Evolutionary conservation across 441 rosid genomes (phyloP).

Genomic region (Gossypium aridum): DNA sequence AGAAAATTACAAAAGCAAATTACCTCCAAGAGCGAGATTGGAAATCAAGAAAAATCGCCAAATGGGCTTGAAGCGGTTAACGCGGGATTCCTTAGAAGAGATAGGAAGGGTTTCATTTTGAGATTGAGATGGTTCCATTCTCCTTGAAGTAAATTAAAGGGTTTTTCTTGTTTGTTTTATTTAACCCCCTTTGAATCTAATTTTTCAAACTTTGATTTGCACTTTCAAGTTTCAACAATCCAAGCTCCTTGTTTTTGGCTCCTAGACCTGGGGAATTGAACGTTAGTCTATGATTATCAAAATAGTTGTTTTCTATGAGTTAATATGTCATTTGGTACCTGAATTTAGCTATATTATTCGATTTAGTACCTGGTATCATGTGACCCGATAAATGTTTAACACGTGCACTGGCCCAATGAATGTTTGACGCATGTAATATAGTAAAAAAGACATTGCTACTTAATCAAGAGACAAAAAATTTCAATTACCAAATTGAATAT

Average conservation of each 20-base stretch:
- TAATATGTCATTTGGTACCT: too few relatives aligned
- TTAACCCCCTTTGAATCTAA: not conserved
- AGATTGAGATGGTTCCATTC: slow-evolving; percentile 7
- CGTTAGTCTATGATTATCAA: too few relatives aligned
- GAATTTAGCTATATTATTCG: too few relatives aligned
- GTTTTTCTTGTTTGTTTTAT: not conserved
- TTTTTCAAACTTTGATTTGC: not conserved
- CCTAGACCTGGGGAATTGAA: not conserved
- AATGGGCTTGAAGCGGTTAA: slow-evolving; percentile 37
- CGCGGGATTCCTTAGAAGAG: slow-evolving; percentile 19
- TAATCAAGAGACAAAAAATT: too few relatives aligned
- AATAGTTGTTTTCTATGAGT: too few relatives aligned
- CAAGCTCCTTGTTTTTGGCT: not conserved
- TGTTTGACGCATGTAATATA: too few relatives aligned
- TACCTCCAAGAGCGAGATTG: slow-evolving; percentile 79
- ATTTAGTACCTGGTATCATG: too few relatives aligned
- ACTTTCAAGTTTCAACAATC: not conserved
- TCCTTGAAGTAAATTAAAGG: not conserved
- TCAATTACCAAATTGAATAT: too few relatives aligned
- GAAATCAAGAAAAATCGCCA: slow-evolving; percentile 72
- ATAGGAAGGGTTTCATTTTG: not conserved
- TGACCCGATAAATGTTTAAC: too few relatives aligned
- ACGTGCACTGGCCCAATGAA: too few relatives aligned
- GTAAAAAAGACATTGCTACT: too few relatives aligned
- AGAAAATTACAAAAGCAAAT: not conserved